Conservation (phyloP, 805 yeast genomes). For the Candida maris region DNA sequence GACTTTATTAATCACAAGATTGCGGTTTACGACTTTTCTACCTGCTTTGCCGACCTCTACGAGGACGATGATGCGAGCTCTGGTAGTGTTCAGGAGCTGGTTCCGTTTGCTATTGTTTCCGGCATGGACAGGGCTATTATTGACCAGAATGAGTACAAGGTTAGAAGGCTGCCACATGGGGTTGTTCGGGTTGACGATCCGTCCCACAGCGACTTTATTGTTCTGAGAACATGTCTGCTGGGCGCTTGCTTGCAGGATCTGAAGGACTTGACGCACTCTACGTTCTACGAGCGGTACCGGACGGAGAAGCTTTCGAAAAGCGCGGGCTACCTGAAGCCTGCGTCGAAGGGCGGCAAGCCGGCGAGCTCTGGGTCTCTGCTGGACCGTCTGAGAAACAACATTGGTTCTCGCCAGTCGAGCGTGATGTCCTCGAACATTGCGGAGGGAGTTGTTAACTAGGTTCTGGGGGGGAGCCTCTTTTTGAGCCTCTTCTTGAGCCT, state of each 20-base stretch:
- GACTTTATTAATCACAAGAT: constrained; percentile 32
- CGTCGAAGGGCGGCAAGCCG: constrained; percentile 16
- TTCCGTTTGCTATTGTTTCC: constrained; percentile 92
- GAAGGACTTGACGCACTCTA: constrained; percentile 67
- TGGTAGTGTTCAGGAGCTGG: constrained; percentile 23
- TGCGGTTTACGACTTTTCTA: constrained; percentile 28
- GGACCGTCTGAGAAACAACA: constrained; percentile 21
- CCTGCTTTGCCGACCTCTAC: constrained; percentile 28
- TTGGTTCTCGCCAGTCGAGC: constrained; percentile 22
- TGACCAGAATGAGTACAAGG: constrained; percentile 71
- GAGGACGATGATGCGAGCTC: constrained; percentile 17
- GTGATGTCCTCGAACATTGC: constrained; percentile 15
- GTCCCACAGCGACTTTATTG: constrained; percentile 71
- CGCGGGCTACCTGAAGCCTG: constrained; percentile 14
- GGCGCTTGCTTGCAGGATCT: constrained; percentile 80
- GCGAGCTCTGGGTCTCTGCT: constrained; percentile 19
- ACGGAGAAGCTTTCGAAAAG: constrained; percentile 36
- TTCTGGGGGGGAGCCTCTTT: background rate
- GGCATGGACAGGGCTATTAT: constrained; percentile 66
- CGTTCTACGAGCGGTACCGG: constrained; percentile 76
- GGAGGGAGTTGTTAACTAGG: constrained; percentile 16
- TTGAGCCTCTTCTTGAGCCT: too few species aligned
- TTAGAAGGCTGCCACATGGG: constrained; percentile 86
- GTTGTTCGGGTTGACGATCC: constrained; percentile 80
- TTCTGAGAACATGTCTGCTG: constrained; percentile 68